Evolutionary conservation across 2,329 filamentous ascomycete species (phyloP).

Genomic region (Fusarium floridanum): DNA sequence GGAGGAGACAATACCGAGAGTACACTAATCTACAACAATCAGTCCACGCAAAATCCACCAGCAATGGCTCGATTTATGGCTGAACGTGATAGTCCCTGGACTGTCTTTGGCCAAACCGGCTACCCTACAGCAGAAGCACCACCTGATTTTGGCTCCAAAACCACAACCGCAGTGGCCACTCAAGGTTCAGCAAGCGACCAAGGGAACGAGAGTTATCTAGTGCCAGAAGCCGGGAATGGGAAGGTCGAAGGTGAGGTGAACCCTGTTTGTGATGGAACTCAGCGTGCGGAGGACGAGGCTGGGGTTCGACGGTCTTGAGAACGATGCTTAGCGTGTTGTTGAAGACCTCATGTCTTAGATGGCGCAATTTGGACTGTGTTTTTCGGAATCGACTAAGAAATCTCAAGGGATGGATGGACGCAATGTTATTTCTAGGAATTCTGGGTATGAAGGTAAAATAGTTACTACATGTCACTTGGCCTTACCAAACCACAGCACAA

Average conservation of each 20-base stretch:
- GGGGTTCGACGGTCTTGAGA: background rate
- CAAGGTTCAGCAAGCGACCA: background rate
- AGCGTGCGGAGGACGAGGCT: background rate
- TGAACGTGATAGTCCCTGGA: conserved; percentile 2
- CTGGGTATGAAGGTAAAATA: background rate
- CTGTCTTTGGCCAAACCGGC: background rate
- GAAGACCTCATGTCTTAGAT: background rate
- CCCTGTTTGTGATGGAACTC: background rate
- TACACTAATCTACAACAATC: background rate
- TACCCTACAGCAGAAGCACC: background rate
- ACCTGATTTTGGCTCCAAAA: background rate
- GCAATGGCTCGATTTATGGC: background rate
- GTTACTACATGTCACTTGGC: background rate
- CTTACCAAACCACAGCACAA: background rate
- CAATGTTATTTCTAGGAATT: background rate
- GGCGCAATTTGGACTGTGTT: background rate
- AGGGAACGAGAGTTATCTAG: background rate
- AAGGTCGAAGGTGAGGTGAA: background rate
- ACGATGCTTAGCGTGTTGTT: background rate
- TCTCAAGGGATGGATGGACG: background rate
- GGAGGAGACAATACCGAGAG: background rate
- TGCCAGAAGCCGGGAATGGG: background rate
- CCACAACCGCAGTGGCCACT: background rate
- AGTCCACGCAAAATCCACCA: background rate
- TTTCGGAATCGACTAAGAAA: background rate